Evolutionary conservation across 2,329 filamentous ascomycete species (phyloP).

Genomic region (Juglanconis sp.): DNA sequence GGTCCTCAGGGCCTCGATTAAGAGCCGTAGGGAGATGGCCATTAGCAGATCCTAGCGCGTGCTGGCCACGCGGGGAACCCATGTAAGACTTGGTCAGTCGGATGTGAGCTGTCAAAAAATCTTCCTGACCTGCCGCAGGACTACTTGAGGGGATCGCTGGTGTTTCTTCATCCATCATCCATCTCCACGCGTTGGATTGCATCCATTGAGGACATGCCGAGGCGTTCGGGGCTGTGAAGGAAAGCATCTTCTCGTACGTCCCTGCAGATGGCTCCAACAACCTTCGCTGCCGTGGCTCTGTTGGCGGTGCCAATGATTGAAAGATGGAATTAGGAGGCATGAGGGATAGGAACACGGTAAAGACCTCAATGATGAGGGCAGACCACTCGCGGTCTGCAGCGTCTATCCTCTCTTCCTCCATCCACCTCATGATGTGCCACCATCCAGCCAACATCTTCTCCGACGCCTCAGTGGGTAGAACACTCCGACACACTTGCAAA

Average conservation of each 20-base stretch:
- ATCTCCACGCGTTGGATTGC: conserved; percentile 65
- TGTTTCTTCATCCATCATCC: conserved; percentile 60
- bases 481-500: conserved; percentile 60
- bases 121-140: conserved; percentile 21
- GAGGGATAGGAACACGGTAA: conserved; percentile 61
- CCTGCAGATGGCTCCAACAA: conserved; percentile 9
- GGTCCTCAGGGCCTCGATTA: conserved; percentile 50
- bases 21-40: conserved; percentile 66
- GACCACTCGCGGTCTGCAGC: conserved; percentile 65
- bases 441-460: conserved; percentile 65
- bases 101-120: conserved; percentile 51
- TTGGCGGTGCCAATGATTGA: conserved; percentile 3
- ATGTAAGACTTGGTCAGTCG: conserved; percentile 64
- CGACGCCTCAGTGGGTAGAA: conserved; percentile 56
- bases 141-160: not conserved
- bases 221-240: conserved; percentile 45
- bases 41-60: conserved; percentile 43
- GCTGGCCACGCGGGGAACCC: conserved; percentile 54
- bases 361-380: conserved; percentile 59
- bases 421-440: conserved; percentile 73
- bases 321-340: conserved; percentile 25
- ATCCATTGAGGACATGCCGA: conserved; percentile 54
- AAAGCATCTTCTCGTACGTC: conserved; percentile 38
- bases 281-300: conserved; percentile 37
- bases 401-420: conserved; percentile 46